Evolutionary conservation across 1,139 yeast genomes (phyloP).

Genomic region (Yarrowia galli): DNA sequence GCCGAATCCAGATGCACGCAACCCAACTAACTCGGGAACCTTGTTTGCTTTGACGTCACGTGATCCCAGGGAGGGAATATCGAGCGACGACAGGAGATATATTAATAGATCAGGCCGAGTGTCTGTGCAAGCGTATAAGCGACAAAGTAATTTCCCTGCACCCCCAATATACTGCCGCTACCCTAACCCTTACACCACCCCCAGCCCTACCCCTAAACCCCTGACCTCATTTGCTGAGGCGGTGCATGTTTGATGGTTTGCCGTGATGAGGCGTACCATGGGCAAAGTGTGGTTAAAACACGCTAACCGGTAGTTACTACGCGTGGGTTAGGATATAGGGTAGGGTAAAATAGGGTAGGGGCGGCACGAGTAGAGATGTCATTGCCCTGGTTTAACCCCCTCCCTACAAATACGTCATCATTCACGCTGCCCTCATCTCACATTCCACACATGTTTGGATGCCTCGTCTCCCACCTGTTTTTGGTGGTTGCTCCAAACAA

Average conservation of each 20-base stretch:
- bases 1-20: neutral
- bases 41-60: slow-evolving; percentile 1
- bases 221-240: neutral
- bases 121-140: too few relatives aligned
- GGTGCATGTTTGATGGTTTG: neutral
- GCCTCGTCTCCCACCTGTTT: slow-evolving; percentile 34
- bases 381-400: too few relatives aligned
- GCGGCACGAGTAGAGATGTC: too few relatives aligned
- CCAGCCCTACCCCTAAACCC: too few relatives aligned
- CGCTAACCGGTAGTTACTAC: neutral
- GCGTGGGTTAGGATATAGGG: neutral
- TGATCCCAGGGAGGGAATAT: neutral
- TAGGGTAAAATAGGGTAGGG: too few relatives aligned
- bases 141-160: too few relatives aligned
- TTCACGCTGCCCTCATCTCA: too few relatives aligned
- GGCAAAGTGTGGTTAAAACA: neutral
- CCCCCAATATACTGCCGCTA: too few relatives aligned
- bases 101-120: too few relatives aligned
- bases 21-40: neutral
- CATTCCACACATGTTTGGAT: slow-evolving; percentile 26
- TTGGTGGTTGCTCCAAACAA: slow-evolving; percentile 35
- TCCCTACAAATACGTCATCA: too few relatives aligned
- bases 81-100: neutral
- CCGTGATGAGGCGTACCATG: neutral
- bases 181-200: neutral